Base-by-base conservation (phyloP, 371 early-diverging fungal genomes). In the Mucor piriformis region DNA sequence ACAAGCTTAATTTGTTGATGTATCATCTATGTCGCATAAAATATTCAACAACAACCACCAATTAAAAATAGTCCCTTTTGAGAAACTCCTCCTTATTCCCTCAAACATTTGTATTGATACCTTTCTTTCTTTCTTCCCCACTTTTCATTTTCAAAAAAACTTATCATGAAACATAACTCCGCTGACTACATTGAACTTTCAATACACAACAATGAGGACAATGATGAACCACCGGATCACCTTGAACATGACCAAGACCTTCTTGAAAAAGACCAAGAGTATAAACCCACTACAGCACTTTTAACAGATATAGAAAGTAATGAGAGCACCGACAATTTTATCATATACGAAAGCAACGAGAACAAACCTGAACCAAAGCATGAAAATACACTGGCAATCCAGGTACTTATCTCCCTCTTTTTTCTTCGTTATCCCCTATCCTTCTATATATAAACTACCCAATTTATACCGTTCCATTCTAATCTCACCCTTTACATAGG, bases 401-500 rank as follows among this genome's bases (percentile, higher is more conserved):
- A 63, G 57, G 63, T 63, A 63, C 55, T 32, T 32, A 12, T 16
- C 7, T 20, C 48, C 37, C 34, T 44, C 18, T 21, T 34, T 44
- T 54, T 32, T 40, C 7, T 44, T 33, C 23, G 16, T 35, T 6
- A 12, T 56, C 3, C 20, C 20, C 11, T 15, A 37, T 18, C 20
- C 21, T 12, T 18, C 11, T 6, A 38, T n/a, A 50, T 32, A 27
- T 8, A 32, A 50, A 50, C 16, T 18, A 32, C 3, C 15, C 32
- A 32, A 50, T 29, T 18, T n/a, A 32, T 50, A 18, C 29, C 16
- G 8, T 50, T 18, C 2, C 18, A 20, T 50, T 50, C 50, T 50
- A 50, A 50, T 32, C 16, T 32, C 35, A 53, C 12, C 40, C 38
- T 53, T 29, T 23, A n/a, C 12, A 32, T 25, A 92, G 84, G 88